Evolutionary conservation across 306 rosid genomes (phyloP).

Genomic region (Adenanthera pavonina): DNA sequence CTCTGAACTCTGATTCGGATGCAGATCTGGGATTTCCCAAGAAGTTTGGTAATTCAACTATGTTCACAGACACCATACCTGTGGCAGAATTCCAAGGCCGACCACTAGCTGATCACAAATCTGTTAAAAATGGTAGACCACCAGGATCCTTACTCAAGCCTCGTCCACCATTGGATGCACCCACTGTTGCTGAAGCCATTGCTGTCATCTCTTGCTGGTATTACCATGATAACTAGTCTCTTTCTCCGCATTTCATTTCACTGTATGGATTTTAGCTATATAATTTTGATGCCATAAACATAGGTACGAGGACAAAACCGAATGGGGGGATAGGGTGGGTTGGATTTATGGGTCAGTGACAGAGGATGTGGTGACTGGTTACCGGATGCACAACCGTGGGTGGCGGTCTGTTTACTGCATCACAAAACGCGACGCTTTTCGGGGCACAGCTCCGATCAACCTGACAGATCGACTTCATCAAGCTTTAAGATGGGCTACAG

Average conservation of each 20-base stretch:
- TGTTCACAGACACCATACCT: conserved; percentile 70
- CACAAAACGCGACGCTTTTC: conserved; percentile 85
- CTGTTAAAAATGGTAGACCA: conserved; percentile 81
- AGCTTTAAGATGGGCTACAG: conserved; percentile 89
- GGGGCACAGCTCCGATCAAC: conserved; percentile 84
- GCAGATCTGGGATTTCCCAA: conserved; percentile 60
- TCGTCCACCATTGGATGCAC: conserved; percentile 84
- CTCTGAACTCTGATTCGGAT: conserved; percentile 54
- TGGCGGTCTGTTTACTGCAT: conserved; percentile 88
- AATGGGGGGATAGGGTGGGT: conserved; percentile 87
- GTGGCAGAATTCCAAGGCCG: conserved; percentile 80
- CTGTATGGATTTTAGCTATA: background rate
- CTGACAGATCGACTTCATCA: conserved; percentile 87
- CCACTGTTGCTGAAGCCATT: conserved; percentile 84
- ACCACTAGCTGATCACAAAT: conserved; percentile 79
- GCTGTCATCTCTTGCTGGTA: conserved; percentile 94
- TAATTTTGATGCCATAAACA: background rate
- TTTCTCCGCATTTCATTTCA: background rate
- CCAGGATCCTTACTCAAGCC: conserved; percentile 70
- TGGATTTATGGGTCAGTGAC: conserved; percentile 95
- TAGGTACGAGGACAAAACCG: conserved; percentile 88
- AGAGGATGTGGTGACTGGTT: conserved; percentile 87
- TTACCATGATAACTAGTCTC: background rate
- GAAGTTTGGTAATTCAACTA: conserved; percentile 72
- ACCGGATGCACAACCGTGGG: conserved; percentile 93